Evolutionary conservation across 1,284 basidiomycete species (phyloP).

Genomic region (Anthracocystis panici-leucophaei): DNA sequence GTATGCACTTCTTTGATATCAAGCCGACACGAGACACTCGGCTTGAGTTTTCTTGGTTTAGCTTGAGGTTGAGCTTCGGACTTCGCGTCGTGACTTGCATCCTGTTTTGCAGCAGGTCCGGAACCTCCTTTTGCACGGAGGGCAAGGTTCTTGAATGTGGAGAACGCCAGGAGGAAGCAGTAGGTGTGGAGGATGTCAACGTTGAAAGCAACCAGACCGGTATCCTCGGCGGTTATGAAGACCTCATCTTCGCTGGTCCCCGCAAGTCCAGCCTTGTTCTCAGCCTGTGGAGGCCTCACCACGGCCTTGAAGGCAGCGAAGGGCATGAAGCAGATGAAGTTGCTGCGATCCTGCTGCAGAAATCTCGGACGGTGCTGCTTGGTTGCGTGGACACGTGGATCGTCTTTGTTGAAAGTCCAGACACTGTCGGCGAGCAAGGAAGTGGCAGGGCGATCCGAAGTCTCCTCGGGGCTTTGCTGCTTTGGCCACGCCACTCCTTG

Average conservation of each 20-base stretch:
- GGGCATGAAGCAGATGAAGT: constrained; percentile 69
- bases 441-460: constrained; percentile 24
- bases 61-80: neutral
- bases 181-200: constrained; percentile 81
- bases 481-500: constrained; percentile 17
- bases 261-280: constrained; percentile 37
- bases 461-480: neutral
- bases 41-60: neutral
- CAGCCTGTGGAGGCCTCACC: constrained; percentile 36
- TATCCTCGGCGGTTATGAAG: constrained; percentile 71
- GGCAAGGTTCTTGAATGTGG: constrained; percentile 73
- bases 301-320: constrained; percentile 59
- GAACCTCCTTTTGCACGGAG: constrained; percentile 1
- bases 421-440: constrained; percentile 56
- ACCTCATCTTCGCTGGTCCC: constrained; percentile 70
- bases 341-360: constrained; percentile 62
- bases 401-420: constrained; percentile 55
- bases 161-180: constrained; percentile 77
- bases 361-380: constrained; percentile 37
- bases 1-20: constrained; percentile 63
- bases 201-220: constrained; percentile 72
- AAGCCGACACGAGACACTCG: constrained; percentile 35
- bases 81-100: neutral
- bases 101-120: neutral
- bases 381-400: constrained; percentile 9